These are phyloP conservation scores for Clonostachys sp. DNA, from an alignment of 2,329 filamentous ascomycete species.

Conservation along the genomic window DNA sequence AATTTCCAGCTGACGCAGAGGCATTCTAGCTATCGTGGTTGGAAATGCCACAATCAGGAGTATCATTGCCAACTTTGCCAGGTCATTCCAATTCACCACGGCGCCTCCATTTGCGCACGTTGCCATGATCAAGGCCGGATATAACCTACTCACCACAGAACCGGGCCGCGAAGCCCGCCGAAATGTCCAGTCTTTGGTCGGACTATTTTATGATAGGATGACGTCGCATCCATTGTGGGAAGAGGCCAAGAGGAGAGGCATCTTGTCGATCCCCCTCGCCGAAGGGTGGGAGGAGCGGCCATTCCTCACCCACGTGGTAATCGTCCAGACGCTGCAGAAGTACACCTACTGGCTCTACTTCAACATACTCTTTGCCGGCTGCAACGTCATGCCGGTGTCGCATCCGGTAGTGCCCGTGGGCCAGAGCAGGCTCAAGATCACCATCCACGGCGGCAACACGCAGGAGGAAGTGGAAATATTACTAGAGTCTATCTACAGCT, in stretches of 20 bases:
- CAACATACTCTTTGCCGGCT: conserved; percentile 10
- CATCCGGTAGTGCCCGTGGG: conserved; percentile 32
- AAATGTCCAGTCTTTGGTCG: conserved; percentile 8
- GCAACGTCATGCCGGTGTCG: conserved; percentile 21
- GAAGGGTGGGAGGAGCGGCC: conserved; percentile 9
- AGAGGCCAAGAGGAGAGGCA: conserved; percentile 7
- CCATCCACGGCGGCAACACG: conserved; percentile 34
- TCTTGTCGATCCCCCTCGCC: conserved; percentile 16
- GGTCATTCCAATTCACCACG: background rate
- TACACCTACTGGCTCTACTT: conserved; percentile 13
- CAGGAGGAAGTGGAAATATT: conserved; percentile 21
- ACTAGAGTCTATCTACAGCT: background rate
- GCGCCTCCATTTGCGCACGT: background rate
- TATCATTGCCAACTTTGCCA: background rate
- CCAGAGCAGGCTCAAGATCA: conserved; percentile 28
- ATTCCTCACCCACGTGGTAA: conserved; percentile 16
- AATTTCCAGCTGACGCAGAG: too few relatives aligned
- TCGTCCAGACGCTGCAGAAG: conserved; percentile 11
- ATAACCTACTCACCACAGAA: too few relatives aligned
- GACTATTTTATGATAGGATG: conserved; percentile 11
- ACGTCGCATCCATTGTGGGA: conserved; percentile 10
- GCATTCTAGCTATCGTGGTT: too few relatives aligned
- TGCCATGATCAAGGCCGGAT: too few relatives aligned
- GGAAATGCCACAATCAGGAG: too few relatives aligned
- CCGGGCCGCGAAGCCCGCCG: background rate